These are phyloP conservation scores for Maudiozyma turicensis DNA, from an alignment of 805 yeast genomes.

Conservation along the genomic window DNA sequence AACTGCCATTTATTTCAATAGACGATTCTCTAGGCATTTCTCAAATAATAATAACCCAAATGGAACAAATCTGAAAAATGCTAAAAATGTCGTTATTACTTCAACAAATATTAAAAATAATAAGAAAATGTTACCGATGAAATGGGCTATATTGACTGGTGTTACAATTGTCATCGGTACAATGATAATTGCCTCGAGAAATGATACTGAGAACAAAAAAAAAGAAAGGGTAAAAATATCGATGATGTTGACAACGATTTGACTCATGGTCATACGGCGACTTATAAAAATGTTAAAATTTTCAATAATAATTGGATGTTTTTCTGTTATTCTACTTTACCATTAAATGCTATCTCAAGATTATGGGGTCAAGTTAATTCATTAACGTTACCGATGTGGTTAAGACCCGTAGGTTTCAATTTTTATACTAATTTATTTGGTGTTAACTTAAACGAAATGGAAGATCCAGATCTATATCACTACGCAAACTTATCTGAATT, in stretches of 20 bases:
- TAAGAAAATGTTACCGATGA: slow-evolving; percentile 7
- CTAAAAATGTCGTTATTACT: not conserved
- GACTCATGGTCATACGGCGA: slow-evolving; percentile 11
- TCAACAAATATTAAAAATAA: not conserved
- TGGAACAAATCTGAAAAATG: not conserved
- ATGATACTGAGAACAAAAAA: slow-evolving; percentile 20
- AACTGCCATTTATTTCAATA: slow-evolving; percentile 18
- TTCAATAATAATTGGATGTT: slow-evolving; percentile 64
- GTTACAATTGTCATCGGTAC: slow-evolving; percentile 23
- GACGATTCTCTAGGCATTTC: slow-evolving; percentile 11
- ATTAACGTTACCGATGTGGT: slow-evolving; percentile 76
- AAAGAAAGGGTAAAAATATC: slow-evolving; percentile 4
- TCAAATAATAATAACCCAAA: not conserved
- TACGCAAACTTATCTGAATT: slow-evolving; percentile 82
- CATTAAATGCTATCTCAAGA: slow-evolving; percentile 82
- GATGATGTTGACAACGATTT: slow-evolving; percentile 19
- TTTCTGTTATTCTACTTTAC: slow-evolving; percentile 81
- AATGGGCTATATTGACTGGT: slow-evolving; percentile 25
- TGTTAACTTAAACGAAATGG: slow-evolving; percentile 82
- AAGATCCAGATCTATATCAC: slow-evolving; percentile 63
- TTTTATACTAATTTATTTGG: slow-evolving; percentile 76
- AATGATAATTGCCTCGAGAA: slow-evolving; percentile 13
- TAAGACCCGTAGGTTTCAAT: slow-evolving; percentile 71
- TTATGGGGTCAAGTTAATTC: slow-evolving; percentile 91
- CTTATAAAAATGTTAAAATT: slow-evolving; percentile 26